These are phyloP conservation scores for Diddensiella transvaalensis DNA, from an alignment of 805 yeast species.

Conservation along the genomic window DNA sequence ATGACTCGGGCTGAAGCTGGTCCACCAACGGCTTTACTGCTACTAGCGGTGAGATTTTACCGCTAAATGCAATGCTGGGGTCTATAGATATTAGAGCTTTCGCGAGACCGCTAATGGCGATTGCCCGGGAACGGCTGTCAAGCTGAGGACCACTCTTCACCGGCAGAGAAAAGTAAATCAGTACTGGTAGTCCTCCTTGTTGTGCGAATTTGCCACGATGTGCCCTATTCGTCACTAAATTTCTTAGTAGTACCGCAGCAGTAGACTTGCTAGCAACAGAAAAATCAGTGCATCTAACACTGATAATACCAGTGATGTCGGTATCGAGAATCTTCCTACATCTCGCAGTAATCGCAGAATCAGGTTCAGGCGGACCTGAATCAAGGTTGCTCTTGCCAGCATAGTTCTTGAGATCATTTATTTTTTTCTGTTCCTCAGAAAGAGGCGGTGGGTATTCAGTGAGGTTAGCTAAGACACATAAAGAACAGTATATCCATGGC, in stretches of 20 bases:
- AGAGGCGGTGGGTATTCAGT: constrained; percentile 32
- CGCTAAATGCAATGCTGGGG: constrained; percentile 34
- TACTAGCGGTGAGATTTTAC: constrained; percentile 30
- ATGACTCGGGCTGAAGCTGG: constrained; percentile 26
- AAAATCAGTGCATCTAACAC: constrained; percentile 21
- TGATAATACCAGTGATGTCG: constrained; percentile 25
- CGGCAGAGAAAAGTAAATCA: constrained; percentile 28
- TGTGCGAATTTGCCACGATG: constrained; percentile 29
- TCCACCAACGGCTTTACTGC: constrained; percentile 32
- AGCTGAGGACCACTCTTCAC: constrained; percentile 15
- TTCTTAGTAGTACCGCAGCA: constrained; percentile 29
- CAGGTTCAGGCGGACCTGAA: constrained; percentile 19
- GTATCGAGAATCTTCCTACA: constrained; percentile 28
- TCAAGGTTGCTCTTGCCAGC: constrained; percentile 30
- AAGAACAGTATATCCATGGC: constrained; percentile 31
- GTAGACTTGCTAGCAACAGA: constrained; percentile 26
- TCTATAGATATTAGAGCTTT: constrained; percentile 34
- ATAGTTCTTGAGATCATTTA: constrained; percentile 27
- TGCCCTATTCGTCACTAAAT: constrained; percentile 28
- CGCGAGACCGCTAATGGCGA: constrained; percentile 33
- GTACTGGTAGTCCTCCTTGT: constrained; percentile 36
- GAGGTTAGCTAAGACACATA: constrained; percentile 32
- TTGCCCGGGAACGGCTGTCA: constrained; percentile 18
- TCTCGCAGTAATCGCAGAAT: constrained; percentile 21
- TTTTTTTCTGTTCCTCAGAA: constrained; percentile 29